These are phyloP conservation scores for Linum tenue DNA, from an alignment of 345 rosid genomes.

Conservation along the genomic window DNA sequence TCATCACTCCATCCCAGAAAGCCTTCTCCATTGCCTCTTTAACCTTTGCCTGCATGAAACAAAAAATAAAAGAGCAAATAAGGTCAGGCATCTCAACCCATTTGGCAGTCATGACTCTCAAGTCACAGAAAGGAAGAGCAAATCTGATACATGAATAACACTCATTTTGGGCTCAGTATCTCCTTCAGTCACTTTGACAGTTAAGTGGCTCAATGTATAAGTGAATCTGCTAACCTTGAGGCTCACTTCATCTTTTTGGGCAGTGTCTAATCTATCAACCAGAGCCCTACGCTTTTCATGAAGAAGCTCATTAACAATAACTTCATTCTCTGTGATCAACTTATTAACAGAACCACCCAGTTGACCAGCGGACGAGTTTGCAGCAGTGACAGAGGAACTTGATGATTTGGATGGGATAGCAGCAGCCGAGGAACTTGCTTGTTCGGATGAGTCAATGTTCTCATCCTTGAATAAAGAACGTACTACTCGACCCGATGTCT, in stretches of 20 bases:
- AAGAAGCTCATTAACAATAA: constrained; percentile 62
- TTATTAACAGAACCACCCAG: constrained; percentile 24
- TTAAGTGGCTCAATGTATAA: constrained; percentile 2
- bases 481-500: constrained; percentile 45
- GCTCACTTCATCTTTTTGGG: constrained; percentile 31
- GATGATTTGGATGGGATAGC: constrained; percentile 26
- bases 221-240: constrained; percentile 46
- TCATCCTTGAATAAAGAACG: constrained; percentile 70
- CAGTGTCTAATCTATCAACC: constrained; percentile 29
- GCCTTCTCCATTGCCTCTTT: constrained; percentile 76
- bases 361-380: constrained; percentile 21
- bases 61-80: constrained; percentile 5
- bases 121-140: neutral
- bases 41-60: constrained; percentile 42
- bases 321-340: constrained; percentile 53
- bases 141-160: neutral
- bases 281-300: constrained; percentile 41
- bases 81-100: neutral
- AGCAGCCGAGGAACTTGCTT: neutral
- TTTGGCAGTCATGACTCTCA: neutral
- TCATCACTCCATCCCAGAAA: constrained; percentile 77
- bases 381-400: constrained; percentile 24
- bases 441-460: neutral
- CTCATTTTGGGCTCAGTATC: neutral
- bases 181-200: neutral